Evolutionary conservation across 1,139 yeast genomes (phyloP).

Genomic region (Arxiozyma slooffiae): DNA sequence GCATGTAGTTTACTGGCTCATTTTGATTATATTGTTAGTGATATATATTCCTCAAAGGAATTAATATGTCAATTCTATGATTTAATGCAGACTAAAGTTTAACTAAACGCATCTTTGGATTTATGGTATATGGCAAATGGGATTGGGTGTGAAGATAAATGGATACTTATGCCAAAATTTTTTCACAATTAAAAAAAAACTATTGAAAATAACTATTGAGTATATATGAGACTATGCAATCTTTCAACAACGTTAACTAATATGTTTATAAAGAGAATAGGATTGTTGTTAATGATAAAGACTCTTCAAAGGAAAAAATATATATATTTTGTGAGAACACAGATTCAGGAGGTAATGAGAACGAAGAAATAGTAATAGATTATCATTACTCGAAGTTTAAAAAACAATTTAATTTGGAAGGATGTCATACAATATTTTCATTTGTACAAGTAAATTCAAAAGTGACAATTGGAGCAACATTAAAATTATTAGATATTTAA

Average conservation of each 20-base stretch:
- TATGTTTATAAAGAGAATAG: neutral
- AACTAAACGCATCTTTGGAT: conserved; percentile 13
- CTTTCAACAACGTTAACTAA: neutral
- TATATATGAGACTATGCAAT: neutral
- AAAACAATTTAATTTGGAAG: conserved; percentile 36
- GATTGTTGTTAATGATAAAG: neutral
- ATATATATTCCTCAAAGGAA: conserved; percentile 11
- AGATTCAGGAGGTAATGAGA: neutral
- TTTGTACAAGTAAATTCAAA: conserved; percentile 43
- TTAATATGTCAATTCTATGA: conserved; percentile 23
- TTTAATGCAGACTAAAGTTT: conserved; percentile 13
- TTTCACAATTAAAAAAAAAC: neutral
- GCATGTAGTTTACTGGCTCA: conserved; percentile 18
- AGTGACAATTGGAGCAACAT: conserved; percentile 49
- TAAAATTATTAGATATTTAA: conserved; percentile 39
- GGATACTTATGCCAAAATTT: neutral
- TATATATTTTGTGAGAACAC: neutral
- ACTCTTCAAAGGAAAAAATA: neutral
- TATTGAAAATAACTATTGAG: neutral
- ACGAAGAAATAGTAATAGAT: neutral
- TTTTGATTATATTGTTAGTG: conserved; percentile 18
- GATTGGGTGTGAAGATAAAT: conserved; percentile 11
- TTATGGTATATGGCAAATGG: conserved; percentile 4
- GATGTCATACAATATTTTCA: conserved; percentile 60
- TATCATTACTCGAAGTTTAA: neutral